Percentiles rank a stretch among this genome's conserved stretches.
phyloP scores from a whole-genome alignment of 768 basidiomycete species.

The Pleurotus salmoneostramineus region DNA sequence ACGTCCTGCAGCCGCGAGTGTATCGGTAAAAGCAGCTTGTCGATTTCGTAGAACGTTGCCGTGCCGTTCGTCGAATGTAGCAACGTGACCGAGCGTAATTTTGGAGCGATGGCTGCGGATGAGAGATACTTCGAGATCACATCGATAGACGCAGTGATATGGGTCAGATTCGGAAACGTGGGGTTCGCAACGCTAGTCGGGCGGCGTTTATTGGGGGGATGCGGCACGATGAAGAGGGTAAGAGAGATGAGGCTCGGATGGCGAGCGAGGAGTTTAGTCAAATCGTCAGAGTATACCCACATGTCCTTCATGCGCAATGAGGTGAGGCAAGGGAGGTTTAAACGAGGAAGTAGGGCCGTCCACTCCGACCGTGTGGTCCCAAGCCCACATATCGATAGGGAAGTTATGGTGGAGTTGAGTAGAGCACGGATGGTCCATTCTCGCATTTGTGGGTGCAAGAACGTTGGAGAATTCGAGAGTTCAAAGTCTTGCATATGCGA shows the following conservation, averaged over 20 bases:
- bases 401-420: slow-evolving; percentile 7
- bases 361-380: neutral
- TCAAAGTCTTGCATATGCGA: slow-evolving; percentile 2
- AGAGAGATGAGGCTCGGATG: slow-evolving; percentile 7
- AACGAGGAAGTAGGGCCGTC: neutral
- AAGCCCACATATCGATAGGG: slow-evolving; percentile 6
- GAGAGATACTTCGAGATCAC: neutral
- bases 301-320: neutral
- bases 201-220: neutral
- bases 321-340: neutral
- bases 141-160: neutral
- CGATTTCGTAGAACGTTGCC: neutral
- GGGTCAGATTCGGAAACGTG: neutral
- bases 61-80: neutral
- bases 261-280: slow-evolving; percentile 1
- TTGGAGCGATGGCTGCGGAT: neutral
- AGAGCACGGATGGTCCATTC: slow-evolving; percentile 13
- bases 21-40: neutral
- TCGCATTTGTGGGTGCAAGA: slow-evolving; percentile 8
- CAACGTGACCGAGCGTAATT: neutral
- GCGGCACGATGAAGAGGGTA: neutral
- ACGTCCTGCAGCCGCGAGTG: neutral
- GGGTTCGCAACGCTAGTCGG: neutral
- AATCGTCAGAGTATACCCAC: neutral
- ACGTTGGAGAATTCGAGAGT: slow-evolving; percentile 7